Base-by-base conservation (phyloP, 2,329 filamentous ascomycete species). In the Hypoxylon sp. region DNA sequence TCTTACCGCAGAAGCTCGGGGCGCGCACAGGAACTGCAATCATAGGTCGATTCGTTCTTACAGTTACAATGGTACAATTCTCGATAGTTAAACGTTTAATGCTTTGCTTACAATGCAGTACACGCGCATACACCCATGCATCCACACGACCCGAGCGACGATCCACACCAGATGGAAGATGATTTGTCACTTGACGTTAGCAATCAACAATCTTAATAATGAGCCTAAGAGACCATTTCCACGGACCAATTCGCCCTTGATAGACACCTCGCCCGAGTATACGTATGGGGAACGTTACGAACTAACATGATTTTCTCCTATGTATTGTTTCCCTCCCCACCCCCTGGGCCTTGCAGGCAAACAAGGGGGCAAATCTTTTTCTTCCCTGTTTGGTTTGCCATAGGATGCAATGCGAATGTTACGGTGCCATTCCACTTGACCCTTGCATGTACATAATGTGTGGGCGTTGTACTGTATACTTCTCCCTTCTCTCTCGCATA, bases 291-390 rank as follows among this genome's bases (percentile, higher is more conserved):
- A 57, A 60, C 6, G 17, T 48, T 46, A 56, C 56, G 45, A 65
- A 55, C 61, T 65, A 65, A 58, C 61, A 63, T 51, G 45, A 53
- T 61, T 65, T 61, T 63, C 61, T 38, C 45, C 50, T 57, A 63
- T 61, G 56, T 60, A 52, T 41, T 55, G 56, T 25, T 58, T 32
- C 25, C 53, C 32, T 49, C 32, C 58, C 25, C 52, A 14, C 53
- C 65, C 65, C 68, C 66, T 69, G 60, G 60, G 64, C 68, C 68
- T 55, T 71, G 68, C 68, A 71, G 60, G 60, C 62, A 69, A 66
- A 65, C 65, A 68, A 64, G 68, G 68, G 51, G 68, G 51, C 53
- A 69, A 69, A 58, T 66, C 46, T 66, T 68, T 68, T 50, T 25
- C 43, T 70, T 68, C 65, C 65, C 52, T 70, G 58, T 66, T 68